Evolutionary conservation across 305 asterid species (phyloP), one percentile per base, ranked within the genome.

Genomic region (Fraxinus ornus): DNA sequence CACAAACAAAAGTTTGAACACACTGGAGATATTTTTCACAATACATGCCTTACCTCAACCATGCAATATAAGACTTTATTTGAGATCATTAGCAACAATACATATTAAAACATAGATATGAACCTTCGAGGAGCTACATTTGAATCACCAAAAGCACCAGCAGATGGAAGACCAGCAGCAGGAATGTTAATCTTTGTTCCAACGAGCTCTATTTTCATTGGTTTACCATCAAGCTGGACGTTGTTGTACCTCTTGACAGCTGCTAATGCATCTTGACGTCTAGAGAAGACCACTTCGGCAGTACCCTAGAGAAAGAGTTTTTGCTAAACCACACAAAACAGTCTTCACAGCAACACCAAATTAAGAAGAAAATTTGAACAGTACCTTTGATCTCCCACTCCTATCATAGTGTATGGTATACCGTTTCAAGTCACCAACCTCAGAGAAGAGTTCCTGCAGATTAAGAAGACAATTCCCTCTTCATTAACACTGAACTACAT

Each of bases 221-320:
- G 99, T 82, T 94, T 95, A 74, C 98, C 99, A 81, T 95, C 99
- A 86, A 94, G 97, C 87, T 94, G 97, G 83, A 95, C 97, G 83
- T 93, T 89, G 79, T 95, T 92, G 78, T 94, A 95, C 89, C 86
- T 92, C 93, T 93, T 94, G 82, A 95, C 88, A 86, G 98, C 99
- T 81, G 95, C 90, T 83, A 92, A 47, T 78, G 97, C 98, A 87
- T 95, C 99, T 92, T 90, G 95, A 44, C 95, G 88, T 33, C 96
- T 92, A 52, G 99, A 90, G 87, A 89, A 95, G 78, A 94, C 97
- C 60, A 94, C 91, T 89, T 95, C 97, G 44, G 97, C 98, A 62
- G 98, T 95, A 80, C 98, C 99, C 98, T 94, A 84, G 36, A 83
- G 37, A 86, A 87, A 86, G 8, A 10, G 36, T 21, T 81, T 62